These are phyloP conservation scores for Sicyos edulis DNA, from an alignment of 306 rosid species.

Conservation along the genomic window DNA sequence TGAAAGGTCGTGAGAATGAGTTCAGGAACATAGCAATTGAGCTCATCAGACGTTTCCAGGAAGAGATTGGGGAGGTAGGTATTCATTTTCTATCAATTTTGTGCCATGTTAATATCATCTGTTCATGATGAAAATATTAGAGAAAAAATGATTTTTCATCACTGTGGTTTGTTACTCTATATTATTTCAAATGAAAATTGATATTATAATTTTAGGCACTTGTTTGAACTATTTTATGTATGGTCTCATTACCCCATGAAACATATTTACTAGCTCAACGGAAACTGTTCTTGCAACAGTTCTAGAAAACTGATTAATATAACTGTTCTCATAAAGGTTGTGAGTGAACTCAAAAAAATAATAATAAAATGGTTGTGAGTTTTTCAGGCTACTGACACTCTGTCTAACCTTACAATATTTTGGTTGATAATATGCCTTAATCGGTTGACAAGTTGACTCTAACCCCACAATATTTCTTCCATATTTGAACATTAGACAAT, in stretches of 20 bases:
- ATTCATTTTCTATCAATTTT: neutral
- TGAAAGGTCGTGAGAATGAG: constrained; percentile 95
- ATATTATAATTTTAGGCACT: neutral
- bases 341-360: too few species aligned
- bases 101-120: constrained; percentile 5
- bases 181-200: neutral
- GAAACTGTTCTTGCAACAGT: too few species aligned
- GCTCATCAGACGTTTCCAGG: constrained; percentile 81
- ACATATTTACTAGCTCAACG: neutral
- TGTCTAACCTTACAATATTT: neutral
- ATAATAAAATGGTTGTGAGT: neutral
- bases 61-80: constrained; percentile 97
- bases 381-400: neutral
- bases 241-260: neutral
- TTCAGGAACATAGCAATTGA: constrained; percentile 86
- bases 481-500: neutral
- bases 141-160: neutral
- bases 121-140: constrained; percentile 7
- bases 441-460: neutral
- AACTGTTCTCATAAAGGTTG: neutral
- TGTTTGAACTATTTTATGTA: neutral
- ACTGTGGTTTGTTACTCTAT: neutral
- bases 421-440: neutral
- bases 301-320: neutral
- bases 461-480: neutral